These are phyloP conservation scores for Acrodontium crateriforme DNA, from an alignment of 2,329 filamentous ascomycete genomes.

Conservation along the genomic window DNA sequence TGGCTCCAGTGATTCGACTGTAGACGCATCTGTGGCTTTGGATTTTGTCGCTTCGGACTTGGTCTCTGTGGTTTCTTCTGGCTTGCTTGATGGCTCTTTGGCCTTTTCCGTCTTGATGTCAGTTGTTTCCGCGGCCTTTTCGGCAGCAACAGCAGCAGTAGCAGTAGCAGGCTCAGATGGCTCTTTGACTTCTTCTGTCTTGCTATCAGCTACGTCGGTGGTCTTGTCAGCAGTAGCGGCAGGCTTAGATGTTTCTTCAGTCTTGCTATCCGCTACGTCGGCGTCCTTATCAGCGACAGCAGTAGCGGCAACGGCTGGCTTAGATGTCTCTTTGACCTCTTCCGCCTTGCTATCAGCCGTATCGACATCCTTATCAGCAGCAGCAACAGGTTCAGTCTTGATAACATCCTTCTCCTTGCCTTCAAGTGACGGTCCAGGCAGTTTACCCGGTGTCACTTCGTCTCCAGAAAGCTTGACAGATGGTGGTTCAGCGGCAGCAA, in stretches of 20 bases:
- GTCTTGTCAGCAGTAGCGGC: conserved; percentile 4
- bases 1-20: too few relatives aligned
- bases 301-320: conserved; percentile 6
- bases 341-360: conserved; percentile 1
- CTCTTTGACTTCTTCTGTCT: not conserved
- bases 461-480: too few relatives aligned
- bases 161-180: not conserved
- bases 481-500: too few relatives aligned
- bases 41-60: conserved; percentile 11
- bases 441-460: too few relatives aligned
- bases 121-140: not conserved
- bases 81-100: not conserved
- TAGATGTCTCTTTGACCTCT: conserved; percentile 1
- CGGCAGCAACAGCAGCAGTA: not conserved
- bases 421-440: too few relatives aligned
- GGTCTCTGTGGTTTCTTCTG: not conserved
- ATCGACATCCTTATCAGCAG: not conserved
- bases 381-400: not conserved
- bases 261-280: conserved; percentile 1
- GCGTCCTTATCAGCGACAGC: conserved; percentile 2
- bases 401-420: not conserved
- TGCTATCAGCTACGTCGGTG: conserved; percentile 1
- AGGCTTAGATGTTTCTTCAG: not conserved
- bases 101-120: conserved; percentile 1
- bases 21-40: too few relatives aligned